These are phyloP conservation scores for Allomyces macrogynus DNA, from an alignment of 192 early-diverging fungal species.

Conservation along the genomic window DNA sequence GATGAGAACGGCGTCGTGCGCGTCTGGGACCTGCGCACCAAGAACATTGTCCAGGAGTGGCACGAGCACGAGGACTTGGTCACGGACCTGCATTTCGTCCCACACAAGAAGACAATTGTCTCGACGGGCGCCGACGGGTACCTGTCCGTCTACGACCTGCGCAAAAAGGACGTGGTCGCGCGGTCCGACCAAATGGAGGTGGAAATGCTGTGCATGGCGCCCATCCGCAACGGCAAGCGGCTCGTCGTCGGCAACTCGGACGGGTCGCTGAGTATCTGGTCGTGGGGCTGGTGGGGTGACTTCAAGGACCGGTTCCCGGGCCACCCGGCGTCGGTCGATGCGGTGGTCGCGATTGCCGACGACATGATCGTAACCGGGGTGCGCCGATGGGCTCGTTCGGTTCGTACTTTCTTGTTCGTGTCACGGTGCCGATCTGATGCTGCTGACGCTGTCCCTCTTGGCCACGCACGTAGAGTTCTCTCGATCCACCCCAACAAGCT, in stretches of 20 bases:
- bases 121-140: slow-evolving; percentile 74
- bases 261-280: slow-evolving; percentile 70
- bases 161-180: slow-evolving; percentile 61
- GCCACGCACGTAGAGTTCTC: slow-evolving; percentile 27
- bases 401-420: slow-evolving; percentile 3
- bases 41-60: slow-evolving; percentile 55
- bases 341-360: slow-evolving; percentile 67
- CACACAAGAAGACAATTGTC: slow-evolving; percentile 54
- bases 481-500: slow-evolving; percentile 79
- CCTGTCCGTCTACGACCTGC: slow-evolving; percentile 75
- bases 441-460: too few relatives aligned
- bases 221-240: slow-evolving; percentile 47
- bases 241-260: slow-evolving; percentile 80
- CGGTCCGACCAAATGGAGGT: slow-evolving; percentile 90
- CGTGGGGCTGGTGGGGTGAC: slow-evolving; percentile 82
- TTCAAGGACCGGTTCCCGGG: slow-evolving; percentile 86
- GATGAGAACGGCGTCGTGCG: slow-evolving; percentile 82
- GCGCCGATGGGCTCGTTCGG: slow-evolving; percentile 75
- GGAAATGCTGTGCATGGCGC: slow-evolving; percentile 63
- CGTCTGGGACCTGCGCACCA: slow-evolving; percentile 74
- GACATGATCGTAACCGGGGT: slow-evolving; percentile 74
- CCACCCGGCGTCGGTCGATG: slow-evolving; percentile 76
- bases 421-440: not conserved
- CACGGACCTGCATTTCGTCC: slow-evolving; percentile 56
- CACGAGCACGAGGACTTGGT: slow-evolving; percentile 82